Conservation (phyloP, 2,329 filamentous ascomycete species). For the Corynespora cassiicola region DNA sequence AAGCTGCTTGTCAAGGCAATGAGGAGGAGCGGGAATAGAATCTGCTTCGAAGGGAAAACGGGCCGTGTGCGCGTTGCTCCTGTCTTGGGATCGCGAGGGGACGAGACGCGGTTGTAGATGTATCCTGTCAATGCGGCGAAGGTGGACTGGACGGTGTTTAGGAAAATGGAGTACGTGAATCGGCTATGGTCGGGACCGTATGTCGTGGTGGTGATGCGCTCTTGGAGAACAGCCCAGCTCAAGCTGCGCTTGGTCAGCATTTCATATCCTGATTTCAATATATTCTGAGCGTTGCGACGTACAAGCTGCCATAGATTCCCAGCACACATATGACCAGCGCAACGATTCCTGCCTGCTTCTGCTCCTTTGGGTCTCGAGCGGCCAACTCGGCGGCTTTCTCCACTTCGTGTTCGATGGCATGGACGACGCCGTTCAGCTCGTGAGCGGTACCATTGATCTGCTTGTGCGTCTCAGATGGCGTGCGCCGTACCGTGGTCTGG, state of each 20-base stretch:
- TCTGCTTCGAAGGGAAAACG: conserved; percentile 78
- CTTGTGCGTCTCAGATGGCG: conserved; percentile 31
- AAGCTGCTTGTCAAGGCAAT: conserved; percentile 88
- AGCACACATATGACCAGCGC: conserved; percentile 87
- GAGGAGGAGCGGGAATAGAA: conserved; percentile 79
- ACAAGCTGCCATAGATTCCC: conserved; percentile 98
- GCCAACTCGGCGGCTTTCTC: conserved; percentile 37
- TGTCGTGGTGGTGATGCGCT: conserved; percentile 92
- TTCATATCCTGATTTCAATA: background rate
- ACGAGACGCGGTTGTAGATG: conserved; percentile 74
- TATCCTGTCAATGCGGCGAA: conserved; percentile 86
- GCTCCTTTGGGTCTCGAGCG: conserved; percentile 39
- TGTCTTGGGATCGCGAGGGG: conserved; percentile 56
- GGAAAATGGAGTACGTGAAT: conserved; percentile 92
- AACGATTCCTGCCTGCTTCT: conserved; percentile 64
- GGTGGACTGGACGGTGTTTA: conserved; percentile 93
- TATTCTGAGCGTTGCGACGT: conserved; percentile 31
- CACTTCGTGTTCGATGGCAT: conserved; percentile 36
- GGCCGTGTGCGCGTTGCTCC: conserved; percentile 49
- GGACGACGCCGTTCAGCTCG: conserved; percentile 27
- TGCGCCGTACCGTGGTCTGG: conserved; percentile 29
- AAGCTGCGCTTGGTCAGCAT: conserved; percentile 59
- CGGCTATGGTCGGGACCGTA: conserved; percentile 71
- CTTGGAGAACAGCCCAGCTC: conserved; percentile 95
- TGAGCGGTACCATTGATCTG: conserved; percentile 23